A percentile compares a stretch with the other conserved stretches of the same genome.
These are phyloP conservation scores for Tricholoma hemisulphureum DNA, from an alignment of 768 basidiomycete genomes.

Conservation along the genomic window DNA sequence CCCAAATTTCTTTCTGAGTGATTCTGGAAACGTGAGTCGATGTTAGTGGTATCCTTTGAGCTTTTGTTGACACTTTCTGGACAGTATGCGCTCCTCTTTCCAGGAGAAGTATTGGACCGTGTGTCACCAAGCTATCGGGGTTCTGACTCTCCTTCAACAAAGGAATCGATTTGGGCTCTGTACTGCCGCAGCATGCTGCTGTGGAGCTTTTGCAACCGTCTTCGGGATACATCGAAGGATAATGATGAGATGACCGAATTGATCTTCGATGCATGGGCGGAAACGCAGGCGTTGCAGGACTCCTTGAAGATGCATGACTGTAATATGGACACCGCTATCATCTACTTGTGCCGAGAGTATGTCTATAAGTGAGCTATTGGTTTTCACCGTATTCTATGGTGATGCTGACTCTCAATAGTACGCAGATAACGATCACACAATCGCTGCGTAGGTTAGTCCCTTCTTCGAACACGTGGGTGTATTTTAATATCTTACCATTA, in stretches of 20 bases:
- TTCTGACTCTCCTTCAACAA: slow-evolving; percentile 52
- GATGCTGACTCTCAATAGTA: slow-evolving; percentile 37
- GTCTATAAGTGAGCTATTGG: slow-evolving; percentile 62
- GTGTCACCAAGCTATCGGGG: slow-evolving; percentile 38
- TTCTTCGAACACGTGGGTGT: slow-evolving; percentile 16
- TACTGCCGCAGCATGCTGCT: slow-evolving; percentile 81
- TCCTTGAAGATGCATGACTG: slow-evolving; percentile 67
- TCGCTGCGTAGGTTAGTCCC: slow-evolving; percentile 60
- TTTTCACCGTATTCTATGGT: slow-evolving; percentile 7
- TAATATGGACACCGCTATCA: slow-evolving; percentile 64
- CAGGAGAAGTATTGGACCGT: slow-evolving; percentile 66
- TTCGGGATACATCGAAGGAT: slow-evolving; percentile 40
- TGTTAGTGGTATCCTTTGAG: slow-evolving; percentile 1
- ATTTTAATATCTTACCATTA: slow-evolving; percentile 12
- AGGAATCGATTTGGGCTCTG: slow-evolving; percentile 79
- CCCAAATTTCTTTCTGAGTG: slow-evolving; percentile 56
- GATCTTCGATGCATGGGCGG: slow-evolving; percentile 61
- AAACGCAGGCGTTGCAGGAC: slow-evolving; percentile 65
- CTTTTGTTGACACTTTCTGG: slow-evolving; percentile 3
- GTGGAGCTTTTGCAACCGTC: slow-evolving; percentile 68
- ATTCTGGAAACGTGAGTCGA: slow-evolving; percentile 62
- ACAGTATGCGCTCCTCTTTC: slow-evolving; percentile 68
- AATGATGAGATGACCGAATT: slow-evolving; percentile 58
- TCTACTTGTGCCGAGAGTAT: slow-evolving; percentile 69
- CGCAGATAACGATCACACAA: slow-evolving; percentile 62